phyloP scores from a whole-genome alignment of 2,329 filamentous ascomycete genomes.

The Beauveria medogensis region DNA sequence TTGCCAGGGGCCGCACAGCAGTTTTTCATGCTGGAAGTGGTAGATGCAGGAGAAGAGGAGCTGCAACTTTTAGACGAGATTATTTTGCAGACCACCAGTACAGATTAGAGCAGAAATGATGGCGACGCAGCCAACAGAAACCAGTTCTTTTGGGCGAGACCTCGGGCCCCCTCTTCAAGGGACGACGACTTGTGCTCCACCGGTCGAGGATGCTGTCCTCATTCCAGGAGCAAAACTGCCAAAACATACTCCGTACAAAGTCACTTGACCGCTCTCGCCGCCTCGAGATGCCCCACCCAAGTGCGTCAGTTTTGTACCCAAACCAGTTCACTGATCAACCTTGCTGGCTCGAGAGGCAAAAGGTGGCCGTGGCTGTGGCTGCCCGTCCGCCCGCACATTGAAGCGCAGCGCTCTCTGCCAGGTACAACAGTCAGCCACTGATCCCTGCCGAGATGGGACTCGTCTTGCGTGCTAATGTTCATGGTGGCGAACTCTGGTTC shows the following conservation, averaged over 20 bases:
- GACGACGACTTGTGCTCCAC: background rate
- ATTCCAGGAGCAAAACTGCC: constrained; percentile 1
- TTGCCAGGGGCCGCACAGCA: background rate
- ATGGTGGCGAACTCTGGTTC: constrained; percentile 4
- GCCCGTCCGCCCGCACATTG: background rate
- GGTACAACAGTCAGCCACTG: background rate
- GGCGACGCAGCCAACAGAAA: too few relatives aligned
- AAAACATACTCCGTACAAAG: constrained; percentile 2
- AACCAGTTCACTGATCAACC: background rate
- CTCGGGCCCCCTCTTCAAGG: too few relatives aligned
- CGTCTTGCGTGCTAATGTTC: background rate
- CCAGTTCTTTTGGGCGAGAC: too few relatives aligned
- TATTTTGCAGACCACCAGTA: background rate
- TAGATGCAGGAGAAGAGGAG: background rate
- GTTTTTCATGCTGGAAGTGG: background rate
- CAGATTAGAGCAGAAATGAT: too few relatives aligned
- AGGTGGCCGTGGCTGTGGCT: background rate
- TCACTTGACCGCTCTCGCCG: constrained; percentile 11
- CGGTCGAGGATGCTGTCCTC: background rate
- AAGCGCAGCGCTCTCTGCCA: background rate
- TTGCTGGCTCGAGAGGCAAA: background rate
- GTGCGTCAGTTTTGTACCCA: constrained; percentile 5
- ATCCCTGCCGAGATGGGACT: background rate
- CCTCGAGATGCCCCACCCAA: background rate
- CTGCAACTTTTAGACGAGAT: background rate